Conservation (phyloP, 192 early-diverging fungal species). For the Ambispora gerdemannii region DNA sequence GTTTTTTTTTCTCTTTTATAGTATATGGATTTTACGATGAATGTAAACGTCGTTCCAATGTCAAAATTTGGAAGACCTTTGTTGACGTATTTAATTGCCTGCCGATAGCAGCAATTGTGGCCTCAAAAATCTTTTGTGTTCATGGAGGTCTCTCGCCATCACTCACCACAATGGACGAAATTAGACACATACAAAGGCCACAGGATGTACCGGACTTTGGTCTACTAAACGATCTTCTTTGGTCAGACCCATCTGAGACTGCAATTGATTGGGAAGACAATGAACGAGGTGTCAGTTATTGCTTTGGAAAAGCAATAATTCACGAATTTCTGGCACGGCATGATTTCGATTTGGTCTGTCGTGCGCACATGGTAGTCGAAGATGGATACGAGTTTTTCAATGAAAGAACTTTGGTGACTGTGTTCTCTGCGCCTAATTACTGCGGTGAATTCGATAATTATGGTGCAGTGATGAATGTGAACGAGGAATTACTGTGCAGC, state of each 20-base stretch:
- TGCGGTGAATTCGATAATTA: conserved; percentile 95
- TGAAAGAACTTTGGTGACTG: conserved; percentile 83
- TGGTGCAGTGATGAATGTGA: conserved; percentile 90
- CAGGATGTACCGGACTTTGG: conserved; percentile 91
- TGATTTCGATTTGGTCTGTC: conserved; percentile 89
- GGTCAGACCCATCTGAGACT: conserved; percentile 88
- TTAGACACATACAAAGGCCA: conserved; percentile 74
- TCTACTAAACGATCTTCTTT: conserved; percentile 86
- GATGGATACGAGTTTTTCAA: conserved; percentile 98
- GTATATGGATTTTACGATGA: conserved; percentile 98
- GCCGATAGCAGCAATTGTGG: conserved; percentile 89
- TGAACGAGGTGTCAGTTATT: conserved; percentile 94
- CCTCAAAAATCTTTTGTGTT: conserved; percentile 92
- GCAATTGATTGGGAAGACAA: conserved; percentile 85
- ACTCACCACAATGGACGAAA: conserved; percentile 80
- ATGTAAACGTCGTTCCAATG: conserved; percentile 82
- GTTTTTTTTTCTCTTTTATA: conserved; percentile 37
- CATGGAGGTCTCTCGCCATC: conserved; percentile 89
- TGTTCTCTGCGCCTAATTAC: conserved; percentile 96
- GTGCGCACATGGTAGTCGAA: conserved; percentile 96
- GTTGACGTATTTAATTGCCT: conserved; percentile 92
- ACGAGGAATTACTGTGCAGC: conserved; percentile 85
- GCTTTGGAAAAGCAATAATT: conserved; percentile 84
- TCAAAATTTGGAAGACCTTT: conserved; percentile 91
- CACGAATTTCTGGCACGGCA: conserved; percentile 77